Evolutionary conservation across 768 basidiomycete species (phyloP), one percentile per base, ranked within the genome.

Genomic region (Kwoniella bestiolae): DNA sequence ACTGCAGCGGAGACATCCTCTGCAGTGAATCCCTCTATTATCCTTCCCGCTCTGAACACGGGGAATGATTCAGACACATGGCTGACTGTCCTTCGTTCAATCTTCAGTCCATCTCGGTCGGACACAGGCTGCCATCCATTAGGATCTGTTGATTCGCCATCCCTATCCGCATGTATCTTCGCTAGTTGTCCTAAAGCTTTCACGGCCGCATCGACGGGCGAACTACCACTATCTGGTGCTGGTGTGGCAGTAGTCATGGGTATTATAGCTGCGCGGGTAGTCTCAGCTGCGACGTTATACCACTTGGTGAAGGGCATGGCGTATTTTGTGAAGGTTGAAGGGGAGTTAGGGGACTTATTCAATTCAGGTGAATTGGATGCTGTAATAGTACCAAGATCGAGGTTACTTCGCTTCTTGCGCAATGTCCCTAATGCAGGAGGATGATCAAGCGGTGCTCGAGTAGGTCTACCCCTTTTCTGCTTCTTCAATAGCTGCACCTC

Each of bases 21-120:
- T 0, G 94, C 94, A 1, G 92, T 91, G 11, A 94, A 86, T 3
- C 94, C 93, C 77, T 97, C 91, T 55, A 98, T 89, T 66, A 97
- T 92, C 81, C 91, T 91, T 76, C 90, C 88, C 0, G 91, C 93
- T 71, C 88, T 89, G 79, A 92, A 89, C 3, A 98, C 87, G 0
- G 92, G 92, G 32, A 94, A 87, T 57, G 86, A 83, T 1, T 89
- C 84, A 5, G 92, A 95, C 5, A 95, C 86, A 59, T 90, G 88
- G 0, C 90, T 85, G 6, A 87, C 85, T n/a, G 88, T 79, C 75
- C 90, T 90, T 74, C 89, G 88, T 67, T 91, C 87, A 16, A 95
- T 85, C 3, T 88, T 83, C 34, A 94, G 81, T 5, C 88, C 91
- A 31, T 79, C 80, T 69, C 90, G 90, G 63, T 91, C 90, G 55